A percentile compares a stretch with the other conserved stretches of the same genome.
Conservation (phyloP, 768 basidiomycete genomes). For the Leccinum subtestaceum region DNA sequence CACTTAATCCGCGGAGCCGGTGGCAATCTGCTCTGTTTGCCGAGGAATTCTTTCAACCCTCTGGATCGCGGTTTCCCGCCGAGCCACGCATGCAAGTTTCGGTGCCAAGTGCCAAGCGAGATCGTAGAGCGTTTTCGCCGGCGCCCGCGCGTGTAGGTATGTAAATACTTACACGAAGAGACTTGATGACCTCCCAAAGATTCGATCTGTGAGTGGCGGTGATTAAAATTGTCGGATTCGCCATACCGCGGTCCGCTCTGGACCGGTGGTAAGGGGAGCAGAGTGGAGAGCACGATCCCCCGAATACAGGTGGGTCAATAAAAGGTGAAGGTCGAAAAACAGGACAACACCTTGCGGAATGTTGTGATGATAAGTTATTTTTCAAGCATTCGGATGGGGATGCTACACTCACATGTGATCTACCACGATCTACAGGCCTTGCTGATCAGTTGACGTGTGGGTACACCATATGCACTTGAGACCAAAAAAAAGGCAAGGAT, state of each 20-base stretch:
- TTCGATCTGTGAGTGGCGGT: constrained; percentile 2
- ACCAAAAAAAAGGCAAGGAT: not conserved
- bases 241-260: not conserved
- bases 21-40: not conserved
- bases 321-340: not conserved
- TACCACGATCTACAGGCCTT: constrained; percentile 11
- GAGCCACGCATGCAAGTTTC: not conserved
- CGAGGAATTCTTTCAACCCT: not conserved
- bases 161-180: not conserved
- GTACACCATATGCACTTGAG: not conserved
- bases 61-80: not conserved
- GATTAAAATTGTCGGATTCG: not conserved
- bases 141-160: not conserved
- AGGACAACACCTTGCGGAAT: not conserved
- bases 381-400: not conserved
- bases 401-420: not conserved
- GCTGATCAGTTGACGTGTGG: constrained; percentile 11
- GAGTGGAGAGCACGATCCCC: not conserved
- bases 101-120: constrained; percentile 1
- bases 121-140: not conserved
- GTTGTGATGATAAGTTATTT: not conserved
- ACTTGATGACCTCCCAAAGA: not conserved
- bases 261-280: not conserved
- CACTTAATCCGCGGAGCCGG: not conserved
- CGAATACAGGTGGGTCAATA: not conserved